Evolutionary conservation across 805 yeast genomes (phyloP).

Genomic region (Candida succiphila): DNA sequence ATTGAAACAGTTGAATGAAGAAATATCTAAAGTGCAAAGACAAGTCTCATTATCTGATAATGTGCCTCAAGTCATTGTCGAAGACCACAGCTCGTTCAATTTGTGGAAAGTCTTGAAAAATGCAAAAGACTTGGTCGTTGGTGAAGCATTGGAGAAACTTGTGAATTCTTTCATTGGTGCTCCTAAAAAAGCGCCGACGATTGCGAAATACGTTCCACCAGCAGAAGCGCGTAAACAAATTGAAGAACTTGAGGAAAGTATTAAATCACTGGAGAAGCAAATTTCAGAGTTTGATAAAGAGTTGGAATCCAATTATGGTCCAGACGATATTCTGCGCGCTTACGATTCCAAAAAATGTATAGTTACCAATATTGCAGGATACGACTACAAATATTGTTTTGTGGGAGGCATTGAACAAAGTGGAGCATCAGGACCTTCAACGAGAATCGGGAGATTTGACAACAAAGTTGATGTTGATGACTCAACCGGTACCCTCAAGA

Average conservation of each 20-base stretch:
- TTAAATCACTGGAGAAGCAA: constrained; percentile 18
- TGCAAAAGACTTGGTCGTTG: no score
- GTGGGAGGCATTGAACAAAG: constrained; percentile 48
- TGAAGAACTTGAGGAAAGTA: background rate
- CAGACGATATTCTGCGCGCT: constrained; percentile 54
- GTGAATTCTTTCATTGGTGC: constrained; percentile 15
- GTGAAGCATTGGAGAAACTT: constrained; percentile 4
- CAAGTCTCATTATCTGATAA: background rate
- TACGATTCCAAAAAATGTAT: constrained; percentile 35
- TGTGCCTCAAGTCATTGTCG: background rate
- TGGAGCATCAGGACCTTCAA: constrained; percentile 31
- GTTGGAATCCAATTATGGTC: constrained; percentile 35
- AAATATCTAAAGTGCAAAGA: background rate
- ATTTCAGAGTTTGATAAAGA: constrained; percentile 2
- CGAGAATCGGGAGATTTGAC: constrained; percentile 39
- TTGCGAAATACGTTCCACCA: background rate
- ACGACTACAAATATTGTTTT: constrained; percentile 55
- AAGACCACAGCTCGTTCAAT: background rate
- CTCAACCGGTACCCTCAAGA: constrained; percentile 8
- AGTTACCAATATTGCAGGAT: constrained; percentile 49
- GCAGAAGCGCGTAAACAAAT: background rate
- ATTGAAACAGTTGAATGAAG: background rate
- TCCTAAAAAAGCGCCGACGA: background rate
- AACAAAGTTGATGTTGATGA: constrained; percentile 3
- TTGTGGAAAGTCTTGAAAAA: background rate